Evolutionary conservation across 129 eudicot species (phyloP), one percentile per base, ranked within the genome.

Genomic region (Escallonia herrerae): DNA sequence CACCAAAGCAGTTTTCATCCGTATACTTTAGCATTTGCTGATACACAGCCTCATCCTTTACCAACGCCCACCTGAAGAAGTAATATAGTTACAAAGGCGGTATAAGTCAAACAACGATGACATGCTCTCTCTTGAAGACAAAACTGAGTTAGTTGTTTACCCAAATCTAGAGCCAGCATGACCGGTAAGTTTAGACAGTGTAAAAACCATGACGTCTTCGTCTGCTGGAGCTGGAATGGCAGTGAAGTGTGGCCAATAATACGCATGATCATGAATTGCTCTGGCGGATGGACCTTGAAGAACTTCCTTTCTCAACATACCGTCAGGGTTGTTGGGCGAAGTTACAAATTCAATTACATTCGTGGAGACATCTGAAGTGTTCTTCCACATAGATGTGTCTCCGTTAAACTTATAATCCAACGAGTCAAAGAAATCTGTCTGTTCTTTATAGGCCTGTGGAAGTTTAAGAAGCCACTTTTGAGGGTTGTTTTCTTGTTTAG

Each of bases 141-240:
- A 45, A 45, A 45, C 3, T 52, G 15, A 66, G 22, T 10, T 7
- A 5, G 63, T 5, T 44, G 37, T 6, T 60, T 81, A 87, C 91
- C 95, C 91, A 48, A 84, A 81, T 72, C 91, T 77, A 4, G 56
- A 41, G 11, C 91, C 95, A 4, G 91, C 95, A 67, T 87, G 95
- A 15, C 95, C 95, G 10, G 95, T 84, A 50, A 84, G 78, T 72
- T 87, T 87, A 3, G 95, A 87, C 60, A 84, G 72, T 6, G 89
- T 76, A 62, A 87, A 87, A 38, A 87, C 52, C 88, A 81, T 84
- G 60, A 87, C 60, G 72, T 87, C 95, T 49, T 84, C 82, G 67
- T 87, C 82, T 8, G 84, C 71, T 12, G 95, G 87, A 46, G 75
- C 60, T 0, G 88, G 68, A 54, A 87, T 87, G 8, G 90, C 76